Conservation (phyloP, 2,329 filamentous ascomycete genomes). For the Aspergillus sp. region DNA sequence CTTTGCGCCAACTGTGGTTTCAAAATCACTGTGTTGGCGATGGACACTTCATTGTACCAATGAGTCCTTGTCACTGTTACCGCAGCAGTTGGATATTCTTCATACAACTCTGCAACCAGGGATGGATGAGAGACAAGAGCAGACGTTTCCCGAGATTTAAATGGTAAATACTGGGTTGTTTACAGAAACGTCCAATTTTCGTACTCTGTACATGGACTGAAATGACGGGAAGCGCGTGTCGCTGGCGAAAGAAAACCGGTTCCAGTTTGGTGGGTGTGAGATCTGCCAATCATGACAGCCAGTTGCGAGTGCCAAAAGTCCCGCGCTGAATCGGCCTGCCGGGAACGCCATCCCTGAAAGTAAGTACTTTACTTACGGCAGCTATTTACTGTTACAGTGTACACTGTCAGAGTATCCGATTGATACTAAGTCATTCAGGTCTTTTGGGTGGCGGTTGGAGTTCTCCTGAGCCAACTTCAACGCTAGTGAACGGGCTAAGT, state of each 20-base stretch:
- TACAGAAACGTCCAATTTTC: neutral
- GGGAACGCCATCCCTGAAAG: slow-evolving; percentile 6
- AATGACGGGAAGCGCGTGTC: slow-evolving; percentile 1
- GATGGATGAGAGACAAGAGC: neutral
- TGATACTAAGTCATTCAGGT: neutral
- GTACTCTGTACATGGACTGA: neutral
- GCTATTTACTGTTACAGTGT: neutral
- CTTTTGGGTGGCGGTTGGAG: neutral
- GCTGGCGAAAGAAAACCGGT: slow-evolving; percentile 10
- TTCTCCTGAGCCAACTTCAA: neutral
- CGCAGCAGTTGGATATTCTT: too few relatives aligned
- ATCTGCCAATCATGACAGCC: slow-evolving; percentile 8
- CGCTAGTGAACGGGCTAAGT: neutral
- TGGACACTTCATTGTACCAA: neutral
- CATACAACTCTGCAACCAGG: neutral
- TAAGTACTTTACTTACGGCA: neutral
- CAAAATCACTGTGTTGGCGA: neutral
- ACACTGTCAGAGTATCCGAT: neutral
- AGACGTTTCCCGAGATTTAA: neutral
- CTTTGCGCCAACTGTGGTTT: neutral
- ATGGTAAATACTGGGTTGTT: neutral
- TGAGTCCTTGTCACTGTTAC: neutral
- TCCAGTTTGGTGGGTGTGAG: slow-evolving; percentile 14
- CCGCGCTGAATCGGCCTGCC: slow-evolving; percentile 4
- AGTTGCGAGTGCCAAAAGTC: neutral